These are phyloP conservation scores for Fusarium sp. DNA, from an alignment of 2,329 filamentous ascomycete genomes.

Conservation along the genomic window DNA sequence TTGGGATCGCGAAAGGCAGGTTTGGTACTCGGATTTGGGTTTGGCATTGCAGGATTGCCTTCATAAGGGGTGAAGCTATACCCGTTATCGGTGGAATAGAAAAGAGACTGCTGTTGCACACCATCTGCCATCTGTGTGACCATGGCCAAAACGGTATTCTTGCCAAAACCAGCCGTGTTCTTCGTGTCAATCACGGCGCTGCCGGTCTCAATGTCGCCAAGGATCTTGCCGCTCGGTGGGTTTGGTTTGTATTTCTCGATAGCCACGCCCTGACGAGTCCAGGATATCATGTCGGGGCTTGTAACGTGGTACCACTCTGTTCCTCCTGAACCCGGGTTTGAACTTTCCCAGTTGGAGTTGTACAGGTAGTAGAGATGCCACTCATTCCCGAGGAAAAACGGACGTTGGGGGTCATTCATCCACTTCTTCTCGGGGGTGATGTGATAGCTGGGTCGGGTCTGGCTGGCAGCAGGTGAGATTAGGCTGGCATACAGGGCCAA, in stretches of 20 bases:
- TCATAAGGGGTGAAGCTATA: not conserved
- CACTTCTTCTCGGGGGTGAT: constrained; percentile 5
- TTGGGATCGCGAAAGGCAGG: constrained; percentile 3
- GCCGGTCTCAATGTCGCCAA: too few relatives aligned
- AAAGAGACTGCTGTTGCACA: constrained; percentile 7
- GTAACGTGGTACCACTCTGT: too few relatives aligned
- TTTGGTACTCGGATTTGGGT: not conserved
- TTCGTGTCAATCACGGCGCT: too few relatives aligned
- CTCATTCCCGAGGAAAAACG: not conserved
- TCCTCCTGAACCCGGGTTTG: too few relatives aligned
- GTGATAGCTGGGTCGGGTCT: not conserved
- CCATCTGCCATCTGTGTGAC: not conserved
- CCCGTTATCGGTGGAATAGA: not conserved
- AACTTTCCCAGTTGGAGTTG: constrained; percentile 1
- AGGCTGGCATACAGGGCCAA: not conserved
- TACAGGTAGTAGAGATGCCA: constrained; percentile 11
- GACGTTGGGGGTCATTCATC: constrained; percentile 14
- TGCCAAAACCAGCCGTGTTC: too few relatives aligned
- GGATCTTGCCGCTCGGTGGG: too few relatives aligned
- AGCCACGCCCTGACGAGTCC: too few relatives aligned
- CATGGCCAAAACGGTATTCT: too few relatives aligned
- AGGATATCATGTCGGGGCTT: too few relatives aligned
- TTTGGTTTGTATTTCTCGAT: too few relatives aligned
- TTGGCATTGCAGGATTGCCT: constrained; percentile 2
- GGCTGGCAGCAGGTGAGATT: not conserved